Evolutionary conservation across 2,329 filamentous ascomycete species (phyloP).

Genomic region (Blumeriella jaapii): DNA sequence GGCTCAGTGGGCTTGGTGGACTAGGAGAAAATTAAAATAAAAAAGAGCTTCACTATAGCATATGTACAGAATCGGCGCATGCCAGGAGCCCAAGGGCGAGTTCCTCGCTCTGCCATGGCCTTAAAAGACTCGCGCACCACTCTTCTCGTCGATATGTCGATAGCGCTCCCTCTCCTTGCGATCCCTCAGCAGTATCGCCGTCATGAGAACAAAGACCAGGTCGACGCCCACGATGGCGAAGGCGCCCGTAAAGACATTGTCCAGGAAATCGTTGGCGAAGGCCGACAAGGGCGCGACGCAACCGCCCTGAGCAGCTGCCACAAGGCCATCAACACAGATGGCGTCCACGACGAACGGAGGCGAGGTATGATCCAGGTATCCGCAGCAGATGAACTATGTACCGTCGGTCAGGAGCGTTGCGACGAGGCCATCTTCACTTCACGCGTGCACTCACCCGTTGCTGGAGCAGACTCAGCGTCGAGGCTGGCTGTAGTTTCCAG

Average conservation of each 20-base stretch:
- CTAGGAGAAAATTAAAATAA: too few species aligned
- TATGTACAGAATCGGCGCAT: too few species aligned
- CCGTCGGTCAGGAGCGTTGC: constrained; percentile 9
- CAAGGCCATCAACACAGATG: constrained; percentile 57
- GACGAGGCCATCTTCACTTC: neutral
- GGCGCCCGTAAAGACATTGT: constrained; percentile 65
- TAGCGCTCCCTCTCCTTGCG: constrained; percentile 71
- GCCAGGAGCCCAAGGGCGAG: too few species aligned
- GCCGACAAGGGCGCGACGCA: constrained; percentile 57
- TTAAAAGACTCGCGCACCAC: constrained; percentile 41
- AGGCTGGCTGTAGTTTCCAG: constrained; percentile 45
- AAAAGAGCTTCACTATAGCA: too few species aligned
- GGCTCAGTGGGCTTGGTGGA: too few species aligned
- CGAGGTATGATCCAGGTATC: constrained; percentile 61
- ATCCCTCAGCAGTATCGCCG: constrained; percentile 68
- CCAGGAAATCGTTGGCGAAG: constrained; percentile 61
- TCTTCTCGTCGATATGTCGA: constrained; percentile 73
- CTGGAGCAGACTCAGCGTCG: constrained; percentile 59
- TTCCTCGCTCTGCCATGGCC: too few species aligned
- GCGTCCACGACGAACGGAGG: constrained; percentile 60
- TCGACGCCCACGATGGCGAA: constrained; percentile 72
- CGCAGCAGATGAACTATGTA: constrained; percentile 65
- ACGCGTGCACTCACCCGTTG: constrained; percentile 48
- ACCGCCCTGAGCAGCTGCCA: constrained; percentile 57
- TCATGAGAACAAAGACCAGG: constrained; percentile 54